These are phyloP conservation scores for Backusella circina DNA, from an alignment of 192 early-diverging fungal species.

Conservation along the genomic window DNA sequence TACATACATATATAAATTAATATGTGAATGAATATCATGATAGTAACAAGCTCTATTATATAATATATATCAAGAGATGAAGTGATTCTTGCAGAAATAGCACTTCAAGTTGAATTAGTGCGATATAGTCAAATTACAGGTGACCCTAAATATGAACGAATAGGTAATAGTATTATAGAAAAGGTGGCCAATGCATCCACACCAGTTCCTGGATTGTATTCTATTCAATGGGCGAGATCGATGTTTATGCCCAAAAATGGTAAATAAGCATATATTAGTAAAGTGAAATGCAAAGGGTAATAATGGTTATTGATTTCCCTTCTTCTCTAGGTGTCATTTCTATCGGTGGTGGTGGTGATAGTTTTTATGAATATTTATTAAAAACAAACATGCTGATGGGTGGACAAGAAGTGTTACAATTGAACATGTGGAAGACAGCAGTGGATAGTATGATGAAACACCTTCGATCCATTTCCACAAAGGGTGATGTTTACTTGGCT, in stretches of 20 bases:
- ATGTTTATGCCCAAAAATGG: constrained; percentile 13
- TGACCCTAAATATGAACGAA: constrained; percentile 55
- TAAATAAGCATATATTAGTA: not conserved
- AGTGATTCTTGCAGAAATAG: constrained; percentile 55
- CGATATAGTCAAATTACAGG: constrained; percentile 74
- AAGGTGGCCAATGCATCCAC: constrained; percentile 37
- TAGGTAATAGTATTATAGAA: constrained; percentile 48
- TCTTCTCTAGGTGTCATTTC: constrained; percentile 19
- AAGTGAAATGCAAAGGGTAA: not conserved
- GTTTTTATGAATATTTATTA: constrained; percentile 61
- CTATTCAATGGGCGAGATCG: constrained; percentile 42
- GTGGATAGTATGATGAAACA: constrained; percentile 21
- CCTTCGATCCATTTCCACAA: constrained; percentile 13
- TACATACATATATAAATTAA: not conserved
- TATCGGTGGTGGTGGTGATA: constrained; percentile 47
- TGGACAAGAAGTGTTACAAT: constrained; percentile 29
- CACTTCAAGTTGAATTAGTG: constrained; percentile 77
- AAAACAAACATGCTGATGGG: constrained; percentile 52
- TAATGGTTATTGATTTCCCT: not conserved
- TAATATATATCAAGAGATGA: not conserved
- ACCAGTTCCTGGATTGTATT: constrained; percentile 56
- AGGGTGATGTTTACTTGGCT: constrained; percentile 15
- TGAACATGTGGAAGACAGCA: constrained; percentile 35
- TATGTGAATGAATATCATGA: not conserved
- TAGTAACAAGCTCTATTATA: not conserved